These are phyloP conservation scores for Monosporascus sp. DNA, from an alignment of 2,329 filamentous ascomycete genomes.

Conservation along the genomic window DNA sequence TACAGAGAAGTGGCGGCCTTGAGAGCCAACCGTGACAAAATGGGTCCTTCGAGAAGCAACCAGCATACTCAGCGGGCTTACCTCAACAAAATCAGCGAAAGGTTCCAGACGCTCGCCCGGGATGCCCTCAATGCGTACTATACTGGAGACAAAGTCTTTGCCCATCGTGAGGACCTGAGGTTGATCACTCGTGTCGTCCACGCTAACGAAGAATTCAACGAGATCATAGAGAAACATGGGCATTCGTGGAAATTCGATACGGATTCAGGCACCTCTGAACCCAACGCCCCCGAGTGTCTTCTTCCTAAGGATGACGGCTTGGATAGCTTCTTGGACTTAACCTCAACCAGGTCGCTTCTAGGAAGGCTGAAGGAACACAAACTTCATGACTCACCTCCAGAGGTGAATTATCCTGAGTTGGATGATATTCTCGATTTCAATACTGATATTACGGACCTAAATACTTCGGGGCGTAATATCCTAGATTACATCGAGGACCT, in stretches of 20 bases:
- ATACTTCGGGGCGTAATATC: slow-evolving; percentile 26
- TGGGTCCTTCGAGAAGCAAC: slow-evolving; percentile 20
- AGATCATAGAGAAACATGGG: slow-evolving; percentile 18
- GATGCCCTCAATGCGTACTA: slow-evolving; percentile 22
- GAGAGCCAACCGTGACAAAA: slow-evolving; percentile 7
- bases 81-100: slow-evolving; percentile 22
- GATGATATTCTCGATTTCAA: slow-evolving; percentile 23
- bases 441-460: slow-evolving; percentile 8
- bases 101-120: slow-evolving; percentile 19
- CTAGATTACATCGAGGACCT: slow-evolving; percentile 37
- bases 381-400: not conserved
- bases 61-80: slow-evolving; percentile 21
- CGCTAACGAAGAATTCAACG: slow-evolving; percentile 16
- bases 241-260: slow-evolving; percentile 21
- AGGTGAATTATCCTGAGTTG: slow-evolving; percentile 13
- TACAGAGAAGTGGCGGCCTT: slow-evolving; percentile 8
- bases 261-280: not conserved
- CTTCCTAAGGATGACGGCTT: not conserved
- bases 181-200: slow-evolving; percentile 25
- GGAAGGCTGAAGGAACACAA: not conserved
- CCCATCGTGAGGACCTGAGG: slow-evolving; percentile 15
- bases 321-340: not conserved
- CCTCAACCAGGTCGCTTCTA: not conserved
- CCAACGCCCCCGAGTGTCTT: not conserved
- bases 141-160: slow-evolving; percentile 12